Evolutionary conservation across 345 rosid species (phyloP), one percentile per base, ranked within the genome.

Genomic region (Hevea brasiliensis): DNA sequence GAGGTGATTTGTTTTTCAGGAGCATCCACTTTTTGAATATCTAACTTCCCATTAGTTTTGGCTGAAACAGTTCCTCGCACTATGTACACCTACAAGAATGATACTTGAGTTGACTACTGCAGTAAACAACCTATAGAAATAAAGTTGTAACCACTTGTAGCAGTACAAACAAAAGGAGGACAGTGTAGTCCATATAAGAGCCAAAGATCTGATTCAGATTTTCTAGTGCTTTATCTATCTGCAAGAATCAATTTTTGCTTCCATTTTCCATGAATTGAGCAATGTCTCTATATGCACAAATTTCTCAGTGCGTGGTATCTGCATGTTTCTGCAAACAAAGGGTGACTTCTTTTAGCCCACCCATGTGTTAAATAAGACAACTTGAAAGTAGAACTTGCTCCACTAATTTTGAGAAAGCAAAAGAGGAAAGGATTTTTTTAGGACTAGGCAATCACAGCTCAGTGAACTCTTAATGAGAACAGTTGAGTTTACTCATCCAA

Each of bases 81-180:
- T 18, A 85, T 35, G 68, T 81, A 81, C 37, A 83, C 88, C 88
- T 85, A 70, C 75, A 68, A 75, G 18, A 59, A 61, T 14, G 35
- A 29, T 44, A 14, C 41, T 53, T 11, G 21, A 59, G 41, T 27
- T 62, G 29, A 71, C 23, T 59, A 50, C 48, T 54, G 18, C 2
- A 53, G 47, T 59, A 68, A 60, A 64, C 64, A 45, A 44, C 59
- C 35, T 10, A 51, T 14, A 51, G 13, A 65, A 6, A 58, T 24
- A 15, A 44, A 32, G 26, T 60, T 59, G 17, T 21, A 48, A 20
- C 37, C 29, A 29, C 63, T 47, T 48, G 14, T 27, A 23, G 61
- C 29, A 67, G 13, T 41, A 35, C 35, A 44, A 10, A 10, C 20
- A 65, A 7, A 20, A 47, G 37, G 55, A 27, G 59, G 44, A 65